These are phyloP conservation scores for Vitrella brassicaformis DNA, from an alignment of 73 alveolate species.

Conservation along the genomic window DNA sequence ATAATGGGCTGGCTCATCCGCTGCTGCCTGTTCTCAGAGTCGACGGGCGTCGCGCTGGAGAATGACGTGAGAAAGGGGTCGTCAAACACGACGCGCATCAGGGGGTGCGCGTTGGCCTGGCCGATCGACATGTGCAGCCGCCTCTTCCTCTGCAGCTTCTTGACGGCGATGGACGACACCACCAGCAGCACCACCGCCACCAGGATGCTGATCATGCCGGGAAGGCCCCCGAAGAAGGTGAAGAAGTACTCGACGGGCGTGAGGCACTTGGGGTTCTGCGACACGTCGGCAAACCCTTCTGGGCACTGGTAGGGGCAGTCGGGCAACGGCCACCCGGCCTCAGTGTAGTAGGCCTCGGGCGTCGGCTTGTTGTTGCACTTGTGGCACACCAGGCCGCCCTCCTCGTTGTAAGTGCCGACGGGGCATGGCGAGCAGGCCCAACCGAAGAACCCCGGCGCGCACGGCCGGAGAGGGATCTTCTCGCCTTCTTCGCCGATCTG, in stretches of 20 bases:
- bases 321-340: background rate
- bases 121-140: no score
- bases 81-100: background rate
- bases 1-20: background rate
- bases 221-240: background rate
- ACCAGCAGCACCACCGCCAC: background rate
- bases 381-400: background rate
- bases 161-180: background rate
- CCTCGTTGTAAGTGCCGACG: background rate
- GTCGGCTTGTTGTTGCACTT: background rate
- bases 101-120: no score
- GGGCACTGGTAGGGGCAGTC: background rate
- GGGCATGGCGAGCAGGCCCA: background rate
- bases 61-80: background rate
- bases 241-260: background rate
- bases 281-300: background rate
- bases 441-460: background rate
- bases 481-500: background rate
- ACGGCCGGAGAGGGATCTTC: background rate
- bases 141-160: background rate
- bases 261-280: background rate
- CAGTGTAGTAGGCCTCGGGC: background rate
- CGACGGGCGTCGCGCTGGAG: background rate
- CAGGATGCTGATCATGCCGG: background rate
- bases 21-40: background rate